Evolutionary conservation across 2,329 filamentous ascomycete species (phyloP).

Genomic region (Fusarium nygamai): DNA sequence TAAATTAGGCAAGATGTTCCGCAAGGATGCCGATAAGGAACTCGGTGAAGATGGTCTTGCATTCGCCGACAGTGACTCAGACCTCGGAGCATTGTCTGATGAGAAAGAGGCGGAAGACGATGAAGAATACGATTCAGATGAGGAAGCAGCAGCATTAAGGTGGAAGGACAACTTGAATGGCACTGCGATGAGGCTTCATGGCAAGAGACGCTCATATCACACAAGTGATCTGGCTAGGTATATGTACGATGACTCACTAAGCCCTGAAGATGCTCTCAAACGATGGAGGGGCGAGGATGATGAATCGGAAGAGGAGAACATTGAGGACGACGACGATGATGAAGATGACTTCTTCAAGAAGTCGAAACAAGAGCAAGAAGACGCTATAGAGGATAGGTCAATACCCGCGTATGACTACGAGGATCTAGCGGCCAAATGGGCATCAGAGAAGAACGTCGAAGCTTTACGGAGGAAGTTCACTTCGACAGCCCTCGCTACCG

Average conservation of each 20-base stretch:
- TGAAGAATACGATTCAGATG: constrained; percentile 67
- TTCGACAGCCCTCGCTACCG: constrained; percentile 65
- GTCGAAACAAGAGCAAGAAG: constrained; percentile 71
- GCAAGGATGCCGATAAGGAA: constrained; percentile 60
- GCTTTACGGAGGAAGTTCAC: constrained; percentile 80
- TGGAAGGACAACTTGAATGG: constrained; percentile 92
- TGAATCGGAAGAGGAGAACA: constrained; percentile 66
- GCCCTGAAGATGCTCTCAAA: constrained; percentile 77
- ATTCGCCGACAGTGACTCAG: constrained; percentile 97
- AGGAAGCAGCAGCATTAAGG: constrained; percentile 76
- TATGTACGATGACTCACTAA: constrained; percentile 86
- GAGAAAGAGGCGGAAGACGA: constrained; percentile 57
- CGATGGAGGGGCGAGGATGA: constrained; percentile 79
- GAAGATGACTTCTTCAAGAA: constrained; percentile 74
- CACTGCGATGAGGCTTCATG: constrained; percentile 77
- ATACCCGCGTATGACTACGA: constrained; percentile 85
- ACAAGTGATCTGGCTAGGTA: constrained; percentile 84
- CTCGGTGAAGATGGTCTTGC: constrained; percentile 76
- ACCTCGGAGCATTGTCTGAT: constrained; percentile 85
- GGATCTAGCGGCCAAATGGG: constrained; percentile 86
- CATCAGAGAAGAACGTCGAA: constrained; percentile 79
- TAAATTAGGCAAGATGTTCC: constrained; percentile 70
- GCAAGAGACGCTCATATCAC: constrained; percentile 76
- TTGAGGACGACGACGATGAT: constrained; percentile 64
- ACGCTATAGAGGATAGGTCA: constrained; percentile 79